phyloP scores from a whole-genome alignment of 768 basidiomycete species.

The Exidia glandulosa region DNA sequence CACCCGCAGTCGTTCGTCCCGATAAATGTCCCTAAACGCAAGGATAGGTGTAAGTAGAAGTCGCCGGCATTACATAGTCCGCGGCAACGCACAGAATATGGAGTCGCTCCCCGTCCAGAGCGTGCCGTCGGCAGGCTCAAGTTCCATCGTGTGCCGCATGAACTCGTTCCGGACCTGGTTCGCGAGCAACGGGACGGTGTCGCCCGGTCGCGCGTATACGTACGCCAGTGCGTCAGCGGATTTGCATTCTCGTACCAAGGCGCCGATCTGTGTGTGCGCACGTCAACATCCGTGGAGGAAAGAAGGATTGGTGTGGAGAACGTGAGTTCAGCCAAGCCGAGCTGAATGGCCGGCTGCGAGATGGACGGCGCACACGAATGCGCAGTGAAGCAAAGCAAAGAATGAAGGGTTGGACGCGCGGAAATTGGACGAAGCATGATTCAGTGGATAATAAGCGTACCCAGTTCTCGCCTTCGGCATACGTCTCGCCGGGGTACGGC shows the following conservation, averaged over 20 bases:
- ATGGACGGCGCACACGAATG: too few species aligned
- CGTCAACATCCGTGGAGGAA: too few species aligned
- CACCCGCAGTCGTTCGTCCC: not conserved
- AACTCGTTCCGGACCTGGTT: constrained; percentile 3
- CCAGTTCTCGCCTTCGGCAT: not conserved
- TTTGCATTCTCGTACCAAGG: not conserved
- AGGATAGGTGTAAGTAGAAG: not conserved
- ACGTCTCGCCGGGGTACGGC: not conserved
- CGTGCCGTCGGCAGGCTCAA: not conserved
- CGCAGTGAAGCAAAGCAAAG: too few species aligned
- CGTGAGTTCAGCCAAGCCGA: too few species aligned
- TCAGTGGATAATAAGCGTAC: too few species aligned
- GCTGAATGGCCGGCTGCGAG: too few species aligned
- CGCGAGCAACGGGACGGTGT: not conserved
- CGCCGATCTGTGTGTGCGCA: too few species aligned
- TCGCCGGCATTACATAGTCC: not conserved
- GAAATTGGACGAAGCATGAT: too few species aligned
- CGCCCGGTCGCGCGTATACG: constrained; percentile 2
- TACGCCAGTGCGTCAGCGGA: not conserved
- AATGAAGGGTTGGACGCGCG: too few species aligned
- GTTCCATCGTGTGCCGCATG: not conserved
- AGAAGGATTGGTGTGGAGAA: too few species aligned
- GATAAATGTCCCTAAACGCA: not conserved
- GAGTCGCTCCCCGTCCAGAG: not conserved
- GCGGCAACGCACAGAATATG: not conserved